Conservation (phyloP, 2,329 filamentous ascomycete genomes). For the Ilyonectria mors-panacis region DNA sequence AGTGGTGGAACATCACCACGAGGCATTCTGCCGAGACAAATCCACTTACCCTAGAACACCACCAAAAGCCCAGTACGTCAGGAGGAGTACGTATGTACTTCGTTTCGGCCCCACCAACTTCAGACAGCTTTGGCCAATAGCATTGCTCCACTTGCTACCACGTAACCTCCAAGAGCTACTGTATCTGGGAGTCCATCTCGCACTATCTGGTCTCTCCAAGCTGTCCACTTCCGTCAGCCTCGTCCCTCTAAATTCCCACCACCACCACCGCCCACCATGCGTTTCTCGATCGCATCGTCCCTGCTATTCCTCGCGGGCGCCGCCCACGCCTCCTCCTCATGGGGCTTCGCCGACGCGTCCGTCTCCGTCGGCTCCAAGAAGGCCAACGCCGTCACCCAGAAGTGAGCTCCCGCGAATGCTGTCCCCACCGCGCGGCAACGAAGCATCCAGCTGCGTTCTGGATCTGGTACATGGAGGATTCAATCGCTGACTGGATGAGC, state of each 20-base stretch:
- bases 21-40: not conserved
- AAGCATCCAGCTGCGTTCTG: not conserved
- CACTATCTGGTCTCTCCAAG: conserved; percentile 46
- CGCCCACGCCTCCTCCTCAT: conserved; percentile 70
- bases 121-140: conserved; percentile 46
- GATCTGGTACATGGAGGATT: conserved; percentile 1
- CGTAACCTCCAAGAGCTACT: conserved; percentile 46
- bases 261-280: conserved; percentile 51
- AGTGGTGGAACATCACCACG: not conserved
- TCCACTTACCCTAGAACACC: conserved; percentile 13
- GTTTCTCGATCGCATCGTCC: conserved; percentile 55
- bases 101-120: conserved; percentile 29
- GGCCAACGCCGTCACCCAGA: conserved; percentile 74
- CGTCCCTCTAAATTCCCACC: conserved; percentile 38
- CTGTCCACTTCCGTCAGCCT: conserved; percentile 50
- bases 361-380: conserved; percentile 78
- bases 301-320: conserved; percentile 65
- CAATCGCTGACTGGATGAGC: conserved; percentile 41
- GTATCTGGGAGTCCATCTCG: conserved; percentile 9
- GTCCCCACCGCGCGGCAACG: not conserved
- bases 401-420: conserved; percentile 62
- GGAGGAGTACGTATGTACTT: conserved; percentile 20
- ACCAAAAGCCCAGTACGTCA: not conserved
- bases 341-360: conserved; percentile 82
- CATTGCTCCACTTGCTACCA: conserved; percentile 43